Evolutionary conservation across 495 filamentous ascomycete species (phyloP).

Genomic region (Talaromyces adpressus): DNA sequence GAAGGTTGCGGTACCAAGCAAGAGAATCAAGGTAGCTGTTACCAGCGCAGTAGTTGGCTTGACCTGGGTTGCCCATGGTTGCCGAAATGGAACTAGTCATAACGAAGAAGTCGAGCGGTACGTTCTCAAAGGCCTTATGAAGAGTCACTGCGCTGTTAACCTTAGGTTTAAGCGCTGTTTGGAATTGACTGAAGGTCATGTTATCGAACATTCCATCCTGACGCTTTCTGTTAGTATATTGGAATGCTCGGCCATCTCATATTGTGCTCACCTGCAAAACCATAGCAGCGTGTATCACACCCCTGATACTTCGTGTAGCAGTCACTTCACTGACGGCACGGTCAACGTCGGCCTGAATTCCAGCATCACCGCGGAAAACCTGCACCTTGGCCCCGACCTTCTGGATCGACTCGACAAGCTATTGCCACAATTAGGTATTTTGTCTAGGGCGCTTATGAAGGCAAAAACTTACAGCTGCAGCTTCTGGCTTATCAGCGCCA

Average conservation of each 20-base stretch:
- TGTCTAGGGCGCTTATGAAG: constrained; percentile 12
- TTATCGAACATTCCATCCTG: constrained; percentile 17
- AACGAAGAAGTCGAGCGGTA: constrained; percentile 25
- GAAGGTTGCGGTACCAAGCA: constrained; percentile 20
- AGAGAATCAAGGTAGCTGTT: constrained; percentile 27
- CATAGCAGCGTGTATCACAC: constrained; percentile 36
- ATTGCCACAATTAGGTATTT: too few species aligned
- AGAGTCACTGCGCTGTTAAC: constrained; percentile 16
- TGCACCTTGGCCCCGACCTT: constrained; percentile 14
- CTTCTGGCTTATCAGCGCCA: constrained; percentile 25
- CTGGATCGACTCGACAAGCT: too few species aligned
- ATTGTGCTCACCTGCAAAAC: constrained; percentile 12
- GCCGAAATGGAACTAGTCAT: constrained; percentile 20
- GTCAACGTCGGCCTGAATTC: constrained; percentile 11
- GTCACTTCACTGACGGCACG: constrained; percentile 12
- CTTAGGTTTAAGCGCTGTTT: constrained; percentile 15
- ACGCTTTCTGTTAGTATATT: background rate
- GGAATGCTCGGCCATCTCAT: background rate
- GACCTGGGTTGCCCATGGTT: constrained; percentile 20
- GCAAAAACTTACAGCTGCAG: constrained; percentile 5
- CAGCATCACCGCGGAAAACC: constrained; percentile 24
- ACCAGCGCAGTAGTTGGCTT: constrained; percentile 25
- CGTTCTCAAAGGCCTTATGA: constrained; percentile 14
- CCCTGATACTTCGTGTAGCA: constrained; percentile 26
- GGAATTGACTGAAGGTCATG: constrained; percentile 13